These are phyloP conservation scores for Xylariaceae sp. DNA, from an alignment of 2,329 filamentous ascomycete species.

Conservation along the genomic window DNA sequence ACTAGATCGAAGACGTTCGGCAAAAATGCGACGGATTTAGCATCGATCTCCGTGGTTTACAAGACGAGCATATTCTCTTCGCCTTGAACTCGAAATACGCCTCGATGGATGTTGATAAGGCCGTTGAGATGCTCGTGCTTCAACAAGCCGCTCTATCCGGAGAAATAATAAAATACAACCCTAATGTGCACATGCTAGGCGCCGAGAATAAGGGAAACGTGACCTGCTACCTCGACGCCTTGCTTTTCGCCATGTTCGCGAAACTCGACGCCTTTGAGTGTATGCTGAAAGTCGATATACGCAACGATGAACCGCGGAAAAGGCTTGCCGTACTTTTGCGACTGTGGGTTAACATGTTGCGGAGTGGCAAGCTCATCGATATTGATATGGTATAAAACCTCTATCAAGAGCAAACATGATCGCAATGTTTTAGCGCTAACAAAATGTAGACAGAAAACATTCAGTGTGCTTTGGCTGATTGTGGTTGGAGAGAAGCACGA, in stretches of 20 bases:
- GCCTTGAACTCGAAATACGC: slow-evolving; percentile 58
- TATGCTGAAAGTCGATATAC: slow-evolving; percentile 74
- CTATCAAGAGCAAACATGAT: background rate
- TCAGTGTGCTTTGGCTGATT: slow-evolving; percentile 74
- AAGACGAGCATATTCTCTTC: slow-evolving; percentile 53
- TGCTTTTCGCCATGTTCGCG: slow-evolving; percentile 95
- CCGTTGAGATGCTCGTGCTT: slow-evolving; percentile 70
- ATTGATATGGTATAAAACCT: slow-evolving; percentile 64
- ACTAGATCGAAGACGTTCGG: slow-evolving; percentile 33
- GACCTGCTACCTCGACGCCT: slow-evolving; percentile 89
- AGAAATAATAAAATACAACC: slow-evolving; percentile 68
- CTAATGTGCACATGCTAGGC: slow-evolving; percentile 67
- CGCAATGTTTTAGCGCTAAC: slow-evolving; percentile 24
- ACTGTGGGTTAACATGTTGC: slow-evolving; percentile 88
- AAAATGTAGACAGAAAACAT: slow-evolving; percentile 66
- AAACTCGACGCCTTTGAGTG: slow-evolving; percentile 86
- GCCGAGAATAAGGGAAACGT: slow-evolving; percentile 81
- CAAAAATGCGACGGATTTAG: slow-evolving; percentile 36
- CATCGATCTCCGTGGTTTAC: slow-evolving; percentile 38
- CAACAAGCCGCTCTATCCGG: slow-evolving; percentile 79
- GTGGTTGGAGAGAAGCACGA: slow-evolving; percentile 81
- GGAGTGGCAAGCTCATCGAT: slow-evolving; percentile 78
- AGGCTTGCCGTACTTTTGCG: slow-evolving; percentile 73
- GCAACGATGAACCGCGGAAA: slow-evolving; percentile 60
- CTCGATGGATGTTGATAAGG: slow-evolving; percentile 65